These are phyloP conservation scores for Tremella fuciformis DNA, from an alignment of 768 basidiomycete species.

Conservation along the genomic window DNA sequence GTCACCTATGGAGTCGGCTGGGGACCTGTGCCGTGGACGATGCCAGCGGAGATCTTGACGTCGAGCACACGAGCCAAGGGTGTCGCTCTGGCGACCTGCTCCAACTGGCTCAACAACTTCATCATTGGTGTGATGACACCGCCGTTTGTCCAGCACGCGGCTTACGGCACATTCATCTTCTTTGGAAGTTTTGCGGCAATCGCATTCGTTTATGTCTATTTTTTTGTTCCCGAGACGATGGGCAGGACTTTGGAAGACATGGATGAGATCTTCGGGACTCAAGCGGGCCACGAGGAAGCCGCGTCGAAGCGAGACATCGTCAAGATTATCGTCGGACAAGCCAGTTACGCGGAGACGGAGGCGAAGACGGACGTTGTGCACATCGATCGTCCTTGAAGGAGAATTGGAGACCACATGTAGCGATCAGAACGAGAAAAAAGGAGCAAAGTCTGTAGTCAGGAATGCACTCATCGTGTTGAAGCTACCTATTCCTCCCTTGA, in stretches of 20 bases:
- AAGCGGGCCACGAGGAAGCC: not conserved
- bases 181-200: conserved; percentile 24
- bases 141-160: conserved; percentile 17
- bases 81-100: conserved; percentile 20
- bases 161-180: conserved; percentile 29
- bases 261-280: conserved; percentile 18
- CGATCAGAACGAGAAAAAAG: no score
- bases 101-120: conserved; percentile 32
- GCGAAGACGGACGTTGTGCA: no score
- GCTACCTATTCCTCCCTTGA: no score
- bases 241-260: conserved; percentile 26
- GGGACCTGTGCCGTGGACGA: conserved; percentile 60
- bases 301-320: no score
- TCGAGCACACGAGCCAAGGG: conserved; percentile 68
- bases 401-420: no score
- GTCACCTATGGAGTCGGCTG: conserved; percentile 12
- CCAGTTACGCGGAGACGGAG: no score
- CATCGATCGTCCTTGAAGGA: no score
- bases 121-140: conserved; percentile 28
- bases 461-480: no score
- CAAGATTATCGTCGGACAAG: no score
- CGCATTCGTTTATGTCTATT: conserved; percentile 15
- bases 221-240: conserved; percentile 28
- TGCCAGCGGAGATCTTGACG: conserved; percentile 79
- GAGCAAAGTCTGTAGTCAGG: no score